Evolutionary conservation across 169 alveolate species (phyloP), one percentile per base, ranked within the genome.

Genomic region (Babesia bovis): DNA sequence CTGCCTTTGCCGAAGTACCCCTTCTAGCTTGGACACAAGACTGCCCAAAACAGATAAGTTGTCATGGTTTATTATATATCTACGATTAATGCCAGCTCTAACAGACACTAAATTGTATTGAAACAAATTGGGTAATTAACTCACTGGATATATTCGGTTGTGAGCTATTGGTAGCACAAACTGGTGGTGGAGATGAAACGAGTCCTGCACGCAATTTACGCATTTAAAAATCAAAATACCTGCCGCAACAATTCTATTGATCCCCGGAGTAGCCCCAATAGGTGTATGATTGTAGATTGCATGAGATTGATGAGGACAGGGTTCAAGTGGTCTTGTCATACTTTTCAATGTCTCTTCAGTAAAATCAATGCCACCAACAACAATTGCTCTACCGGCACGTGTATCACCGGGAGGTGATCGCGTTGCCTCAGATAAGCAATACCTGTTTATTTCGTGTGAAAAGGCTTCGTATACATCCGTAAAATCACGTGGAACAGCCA

Each of bases 311-410:
- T 63, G 47, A 15, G 10, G 63, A 58, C 59, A 32, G 15, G 60
- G 73, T 15, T 63, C 73, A 19, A 63, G 4, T 15, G 73, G 52
- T 28, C 73, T 44, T 9, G 60, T 63, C 73, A 63, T 63, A 60
- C 73, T 63, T 52, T 36, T 63, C 55, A 78, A 49, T 0, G 86
- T 78, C 72, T 78, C 86, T 71, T 78, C 86, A 26, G 86, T 78
- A 67, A 78, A 78, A 28, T 78, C 86, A n/a, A 78, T 78, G 42
- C 82, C 82, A 12, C 86, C 86, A n/a, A 78, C 71, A 10, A 78
- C 58, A 10, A 78, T 67, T n/a, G 82, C 86, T 21, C 82, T 36
- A 42, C 59, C 61, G 23, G 38, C 82, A 21, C 41, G 33, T 17
- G 63, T 26, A 0, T 35, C 47, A n/a, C 45, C 66, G 40, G 44